Conservation (phyloP, 75 land plant species). For the Selaginella tamariscina region DNA sequence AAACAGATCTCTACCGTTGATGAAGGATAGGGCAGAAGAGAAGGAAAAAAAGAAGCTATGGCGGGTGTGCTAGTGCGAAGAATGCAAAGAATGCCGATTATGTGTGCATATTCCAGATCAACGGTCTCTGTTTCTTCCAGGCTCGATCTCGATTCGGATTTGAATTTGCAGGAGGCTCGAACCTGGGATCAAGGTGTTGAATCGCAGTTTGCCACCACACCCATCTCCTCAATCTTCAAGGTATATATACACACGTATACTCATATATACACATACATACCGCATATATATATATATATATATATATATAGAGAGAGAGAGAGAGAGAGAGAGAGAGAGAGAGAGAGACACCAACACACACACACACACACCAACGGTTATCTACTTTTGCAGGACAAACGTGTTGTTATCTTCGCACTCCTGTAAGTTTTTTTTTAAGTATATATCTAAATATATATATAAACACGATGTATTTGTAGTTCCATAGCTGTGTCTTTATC, state of each 20-base stretch:
- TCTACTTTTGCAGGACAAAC: constrained; percentile 89
- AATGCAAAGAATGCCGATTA: too few relatives aligned
- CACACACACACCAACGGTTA: too few relatives aligned
- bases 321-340: neutral
- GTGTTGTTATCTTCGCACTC: constrained; percentile 83
- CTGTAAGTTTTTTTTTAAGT: constrained; percentile 51
- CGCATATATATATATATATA: too few relatives aligned
- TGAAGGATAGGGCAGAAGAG: too few relatives aligned
- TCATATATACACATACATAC: too few relatives aligned
- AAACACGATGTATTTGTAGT: neutral
- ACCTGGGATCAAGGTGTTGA: constrained; percentile 89
- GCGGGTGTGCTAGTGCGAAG: too few relatives aligned
- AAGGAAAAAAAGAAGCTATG: too few relatives aligned
- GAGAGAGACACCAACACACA: neutral
- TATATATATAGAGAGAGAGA: constrained; percentile 5
- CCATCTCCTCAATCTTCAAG: constrained; percentile 64
- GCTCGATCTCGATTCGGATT: constrained; percentile 45
- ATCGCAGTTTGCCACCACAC: constrained; percentile 73
- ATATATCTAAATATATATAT: too few relatives aligned
- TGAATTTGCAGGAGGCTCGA: constrained; percentile 78
- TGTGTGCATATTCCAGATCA: neutral
- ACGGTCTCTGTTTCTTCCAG: constrained; percentile 46
- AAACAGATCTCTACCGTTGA: too few relatives aligned
- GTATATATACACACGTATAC: too few relatives aligned
- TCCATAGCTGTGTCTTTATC: too few relatives aligned